Percentiles rank a stretch among this genome's conserved stretches.
Evolutionary conservation across 768 basidiomycete species (phyloP).

Genomic region (Sporobolomyces roseus): DNA sequence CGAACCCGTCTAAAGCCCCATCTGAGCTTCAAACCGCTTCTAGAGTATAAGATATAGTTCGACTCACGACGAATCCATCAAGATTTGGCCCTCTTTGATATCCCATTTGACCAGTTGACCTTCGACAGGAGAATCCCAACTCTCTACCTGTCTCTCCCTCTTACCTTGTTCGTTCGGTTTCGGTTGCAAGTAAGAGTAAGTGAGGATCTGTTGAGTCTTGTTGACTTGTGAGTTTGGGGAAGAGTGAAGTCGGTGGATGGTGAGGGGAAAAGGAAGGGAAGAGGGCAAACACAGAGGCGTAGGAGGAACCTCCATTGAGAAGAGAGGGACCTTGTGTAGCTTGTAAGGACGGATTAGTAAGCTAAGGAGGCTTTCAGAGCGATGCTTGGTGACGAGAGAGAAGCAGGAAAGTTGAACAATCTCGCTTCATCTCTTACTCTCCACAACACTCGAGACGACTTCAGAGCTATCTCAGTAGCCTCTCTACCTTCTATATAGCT

Average conservation of each 20-base stretch:
- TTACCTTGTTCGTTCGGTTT: constrained; percentile 35
- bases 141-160: constrained; percentile 69
- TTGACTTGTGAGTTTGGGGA: constrained; percentile 54
- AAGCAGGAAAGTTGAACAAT: too few relatives aligned
- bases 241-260: constrained; percentile 65
- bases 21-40: neutral
- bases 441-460: too few relatives aligned
- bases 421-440: too few relatives aligned
- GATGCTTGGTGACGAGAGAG: too few relatives aligned
- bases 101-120: constrained; percentile 74
- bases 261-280: constrained; percentile 81
- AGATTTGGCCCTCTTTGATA: constrained; percentile 48
- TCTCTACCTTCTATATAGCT: too few relatives aligned
- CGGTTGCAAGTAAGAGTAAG: constrained; percentile 59
- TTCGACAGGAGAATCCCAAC: constrained; percentile 84
- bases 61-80: constrained; percentile 36
- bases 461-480: too few relatives aligned
- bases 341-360: neutral
- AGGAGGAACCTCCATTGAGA: constrained; percentile 4
- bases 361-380: neutral
- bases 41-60: neutral
- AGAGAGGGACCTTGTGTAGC: neutral
- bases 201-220: constrained; percentile 71
- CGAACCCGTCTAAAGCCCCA: neutral
- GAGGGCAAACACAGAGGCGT: constrained; percentile 73